Conservation (phyloP, 441 rosid species). For the Gossypium laxum region DNA sequence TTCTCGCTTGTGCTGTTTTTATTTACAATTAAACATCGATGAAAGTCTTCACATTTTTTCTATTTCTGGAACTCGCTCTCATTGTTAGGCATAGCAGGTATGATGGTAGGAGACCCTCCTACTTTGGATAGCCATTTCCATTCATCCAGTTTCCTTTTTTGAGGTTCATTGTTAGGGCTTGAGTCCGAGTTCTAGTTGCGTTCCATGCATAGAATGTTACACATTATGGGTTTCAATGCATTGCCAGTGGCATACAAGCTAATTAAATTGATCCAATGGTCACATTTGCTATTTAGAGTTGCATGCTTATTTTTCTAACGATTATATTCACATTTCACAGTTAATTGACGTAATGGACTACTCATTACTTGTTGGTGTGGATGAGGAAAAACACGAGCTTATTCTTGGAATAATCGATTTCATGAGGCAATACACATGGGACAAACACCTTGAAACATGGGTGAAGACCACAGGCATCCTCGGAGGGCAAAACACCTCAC, state of each 20-base stretch:
- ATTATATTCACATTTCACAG: constrained; percentile 24
- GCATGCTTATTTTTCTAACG: not conserved
- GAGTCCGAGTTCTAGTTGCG: not conserved
- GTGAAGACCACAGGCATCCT: constrained; percentile 59
- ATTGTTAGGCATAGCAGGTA: not conserved
- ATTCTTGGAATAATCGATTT: constrained; percentile 64
- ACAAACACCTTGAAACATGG: constrained; percentile 74
- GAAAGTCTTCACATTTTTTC: not conserved
- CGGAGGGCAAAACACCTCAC: constrained; percentile 52
- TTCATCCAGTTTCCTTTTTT: not conserved
- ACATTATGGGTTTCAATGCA: not conserved
- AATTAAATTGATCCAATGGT: not conserved
- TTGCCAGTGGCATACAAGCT: not conserved
- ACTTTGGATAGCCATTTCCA: not conserved
- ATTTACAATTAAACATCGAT: not conserved
- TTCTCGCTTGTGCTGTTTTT: not conserved
- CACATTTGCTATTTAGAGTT: not conserved
- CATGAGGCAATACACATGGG: constrained; percentile 74
- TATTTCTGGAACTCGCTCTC: not conserved
- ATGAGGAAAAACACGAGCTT: constrained; percentile 52
- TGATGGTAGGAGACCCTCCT: not conserved
- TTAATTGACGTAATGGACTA: constrained; percentile 65
- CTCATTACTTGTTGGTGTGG: constrained; percentile 63
- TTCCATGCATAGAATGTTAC: not conserved
- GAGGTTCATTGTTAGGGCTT: not conserved